A percentile compares a stretch with the other conserved stretches of the same genome.
These are phyloP conservation scores for Pseudogymnoascus sp. DNA, from an alignment of 2,329 filamentous ascomycete species.

Conservation along the genomic window DNA sequence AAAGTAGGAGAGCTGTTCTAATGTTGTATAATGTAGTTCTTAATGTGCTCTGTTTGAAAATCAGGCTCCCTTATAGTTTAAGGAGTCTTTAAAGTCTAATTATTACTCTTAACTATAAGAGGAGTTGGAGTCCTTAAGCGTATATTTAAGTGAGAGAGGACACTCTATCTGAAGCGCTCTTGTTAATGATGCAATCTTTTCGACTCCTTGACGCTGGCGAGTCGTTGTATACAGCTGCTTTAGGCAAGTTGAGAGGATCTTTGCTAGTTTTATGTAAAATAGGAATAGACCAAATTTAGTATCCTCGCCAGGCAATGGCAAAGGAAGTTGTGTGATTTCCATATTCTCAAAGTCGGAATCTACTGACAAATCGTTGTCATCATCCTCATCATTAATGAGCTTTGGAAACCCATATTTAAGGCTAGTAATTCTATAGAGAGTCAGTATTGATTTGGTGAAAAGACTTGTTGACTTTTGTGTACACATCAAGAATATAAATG, in stretches of 20 bases:
- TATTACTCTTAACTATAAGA: too few species aligned
- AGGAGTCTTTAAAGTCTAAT: too few species aligned
- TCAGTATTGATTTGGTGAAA: not conserved
- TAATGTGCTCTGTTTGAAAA: too few species aligned
- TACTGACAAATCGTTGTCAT: constrained; percentile 4
- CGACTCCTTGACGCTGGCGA: not conserved
- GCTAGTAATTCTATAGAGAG: constrained; percentile 6
- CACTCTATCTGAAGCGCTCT: constrained; percentile 5
- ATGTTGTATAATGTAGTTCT: too few species aligned
- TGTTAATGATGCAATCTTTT: constrained; percentile 3
- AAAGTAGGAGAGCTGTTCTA: too few species aligned
- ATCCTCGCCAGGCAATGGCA: constrained; percentile 6
- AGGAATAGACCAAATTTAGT: not conserved
- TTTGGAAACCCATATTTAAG: constrained; percentile 4
- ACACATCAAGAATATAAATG: constrained; percentile 11
- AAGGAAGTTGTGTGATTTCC: not conserved
- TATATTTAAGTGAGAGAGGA: too few species aligned
- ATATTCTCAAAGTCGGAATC: constrained; percentile 6
- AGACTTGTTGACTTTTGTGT: not conserved
- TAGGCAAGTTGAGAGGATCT: not conserved
- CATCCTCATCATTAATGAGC: constrained; percentile 8
- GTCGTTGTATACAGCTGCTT: constrained; percentile 10
- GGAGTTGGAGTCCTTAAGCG: too few species aligned
- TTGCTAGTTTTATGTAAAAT: not conserved
- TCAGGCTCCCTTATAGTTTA: too few species aligned